These are phyloP conservation scores for Dioszegia aurantiaca DNA, from an alignment of 768 basidiomycete genomes.

Conservation along the genomic window DNA sequence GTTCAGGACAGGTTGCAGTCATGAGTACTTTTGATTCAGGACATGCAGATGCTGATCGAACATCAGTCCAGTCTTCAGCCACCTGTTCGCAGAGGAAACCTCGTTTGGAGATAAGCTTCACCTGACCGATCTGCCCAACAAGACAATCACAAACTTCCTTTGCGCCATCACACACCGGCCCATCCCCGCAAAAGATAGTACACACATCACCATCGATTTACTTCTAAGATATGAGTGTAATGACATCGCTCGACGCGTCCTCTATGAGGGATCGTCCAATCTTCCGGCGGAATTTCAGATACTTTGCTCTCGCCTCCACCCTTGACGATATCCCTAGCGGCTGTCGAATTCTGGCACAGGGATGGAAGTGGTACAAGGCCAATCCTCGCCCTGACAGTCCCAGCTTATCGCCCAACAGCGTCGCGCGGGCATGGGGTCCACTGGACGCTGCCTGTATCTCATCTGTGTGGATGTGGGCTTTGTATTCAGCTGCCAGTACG, in stretches of 20 bases:
- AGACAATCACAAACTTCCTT: not conserved
- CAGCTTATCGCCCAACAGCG: not conserved
- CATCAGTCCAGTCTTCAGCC: not conserved
- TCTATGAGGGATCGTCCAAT: not conserved
- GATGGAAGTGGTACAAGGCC: not conserved
- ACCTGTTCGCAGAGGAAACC: not conserved
- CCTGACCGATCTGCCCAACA: not conserved
- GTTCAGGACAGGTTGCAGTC: no score
- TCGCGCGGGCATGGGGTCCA: not conserved
- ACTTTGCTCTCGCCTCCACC: not conserved
- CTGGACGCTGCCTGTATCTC: not conserved
- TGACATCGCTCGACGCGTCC: not conserved
- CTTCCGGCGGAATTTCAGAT: not conserved
- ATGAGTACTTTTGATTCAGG: no score
- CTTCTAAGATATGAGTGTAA: not conserved
- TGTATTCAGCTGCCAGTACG: not conserved
- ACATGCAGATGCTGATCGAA: not conserved
- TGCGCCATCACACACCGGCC: not conserved
- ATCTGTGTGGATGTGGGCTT: not conserved
- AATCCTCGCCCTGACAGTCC: not conserved
- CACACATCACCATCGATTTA: constrained; percentile 3
- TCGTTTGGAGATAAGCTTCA: not conserved
- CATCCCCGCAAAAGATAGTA: no score
- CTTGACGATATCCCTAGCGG: not conserved
- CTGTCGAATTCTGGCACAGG: not conserved